phyloP scores from a whole-genome alignment of 805 yeast species.

The Zygotorulaspora danielsina region DNA sequence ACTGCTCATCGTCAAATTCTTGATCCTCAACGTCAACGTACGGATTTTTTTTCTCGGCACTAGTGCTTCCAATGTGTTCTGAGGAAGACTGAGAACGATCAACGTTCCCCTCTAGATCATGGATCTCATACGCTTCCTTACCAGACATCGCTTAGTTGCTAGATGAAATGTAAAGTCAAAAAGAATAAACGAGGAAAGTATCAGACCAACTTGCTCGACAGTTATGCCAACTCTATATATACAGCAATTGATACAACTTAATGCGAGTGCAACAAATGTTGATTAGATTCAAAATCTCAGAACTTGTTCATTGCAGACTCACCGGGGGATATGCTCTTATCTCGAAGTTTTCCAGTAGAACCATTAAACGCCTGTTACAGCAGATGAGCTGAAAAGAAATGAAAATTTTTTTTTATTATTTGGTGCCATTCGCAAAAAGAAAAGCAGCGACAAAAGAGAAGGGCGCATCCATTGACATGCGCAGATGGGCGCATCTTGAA shows the following conservation, averaged over 20 bases:
- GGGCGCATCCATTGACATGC: not conserved
- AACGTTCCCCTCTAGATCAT: constrained; percentile 8
- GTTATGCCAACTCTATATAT: too few relatives aligned
- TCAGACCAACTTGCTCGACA: too few relatives aligned
- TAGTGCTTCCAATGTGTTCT: not conserved
- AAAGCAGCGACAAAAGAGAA: constrained; percentile 1
- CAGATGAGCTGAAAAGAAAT: not conserved
- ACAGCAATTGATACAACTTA: too few relatives aligned
- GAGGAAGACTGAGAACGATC: constrained; percentile 11
- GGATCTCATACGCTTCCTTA: constrained; percentile 7
- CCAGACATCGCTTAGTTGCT: not conserved
- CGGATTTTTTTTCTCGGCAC: constrained; percentile 10
- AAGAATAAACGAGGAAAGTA: too few relatives aligned
- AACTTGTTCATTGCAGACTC: too few relatives aligned
- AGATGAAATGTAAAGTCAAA: not conserved
- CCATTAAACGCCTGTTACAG: too few relatives aligned
- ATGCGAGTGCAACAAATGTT: too few relatives aligned
- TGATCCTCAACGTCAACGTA: constrained; percentile 5
- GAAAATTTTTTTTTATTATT: not conserved
- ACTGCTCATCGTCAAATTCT: constrained; percentile 10
- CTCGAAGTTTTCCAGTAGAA: not conserved
- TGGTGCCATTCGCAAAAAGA: constrained; percentile 1
- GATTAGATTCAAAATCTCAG: too few relatives aligned
- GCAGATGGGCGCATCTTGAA: not conserved
- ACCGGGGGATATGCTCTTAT: not conserved